phyloP scores from a whole-genome alignment of 2,329 filamentous ascomycete genomes.

The Botrytis hyacinthi region DNA sequence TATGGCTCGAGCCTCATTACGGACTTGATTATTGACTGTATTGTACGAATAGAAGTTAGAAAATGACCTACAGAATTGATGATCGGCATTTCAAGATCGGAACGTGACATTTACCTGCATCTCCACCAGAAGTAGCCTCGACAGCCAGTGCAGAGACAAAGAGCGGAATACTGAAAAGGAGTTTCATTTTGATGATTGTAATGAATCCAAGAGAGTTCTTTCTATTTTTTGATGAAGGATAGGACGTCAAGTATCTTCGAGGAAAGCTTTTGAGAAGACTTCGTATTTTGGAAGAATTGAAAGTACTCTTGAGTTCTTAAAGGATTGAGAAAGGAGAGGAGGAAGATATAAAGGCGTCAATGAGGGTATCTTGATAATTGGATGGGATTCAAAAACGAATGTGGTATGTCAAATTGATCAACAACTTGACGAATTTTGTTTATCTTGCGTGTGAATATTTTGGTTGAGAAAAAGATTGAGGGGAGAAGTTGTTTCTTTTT shows the following conservation, averaged over 20 bases:
- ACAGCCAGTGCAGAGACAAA: not conserved
- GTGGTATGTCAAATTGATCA: constrained; percentile 10
- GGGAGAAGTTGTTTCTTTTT: not conserved
- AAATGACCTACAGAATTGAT: not conserved
- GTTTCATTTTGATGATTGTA: constrained; percentile 13
- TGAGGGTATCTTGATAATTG: not conserved
- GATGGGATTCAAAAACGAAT: not conserved
- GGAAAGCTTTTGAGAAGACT: not conserved
- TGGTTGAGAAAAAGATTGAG: not conserved
- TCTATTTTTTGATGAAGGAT: not conserved
- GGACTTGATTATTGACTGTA: not conserved
- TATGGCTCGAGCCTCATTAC: not conserved
- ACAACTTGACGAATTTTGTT: constrained; percentile 5
- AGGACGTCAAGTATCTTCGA: not conserved
- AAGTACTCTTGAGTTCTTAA: not conserved
- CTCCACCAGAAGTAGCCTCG: not conserved
- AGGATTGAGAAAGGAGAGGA: not conserved
- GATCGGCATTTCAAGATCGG: not conserved
- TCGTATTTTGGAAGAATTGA: not conserved
- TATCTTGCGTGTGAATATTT: not conserved
- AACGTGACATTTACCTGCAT: not conserved
- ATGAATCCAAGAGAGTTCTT: not conserved
- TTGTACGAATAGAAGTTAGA: not conserved
- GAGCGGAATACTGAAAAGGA: constrained; percentile 2
- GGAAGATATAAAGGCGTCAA: not conserved